Base-by-base conservation (phyloP, 257 asterid genomes). In the Scutellaria baicalensis region DNA sequence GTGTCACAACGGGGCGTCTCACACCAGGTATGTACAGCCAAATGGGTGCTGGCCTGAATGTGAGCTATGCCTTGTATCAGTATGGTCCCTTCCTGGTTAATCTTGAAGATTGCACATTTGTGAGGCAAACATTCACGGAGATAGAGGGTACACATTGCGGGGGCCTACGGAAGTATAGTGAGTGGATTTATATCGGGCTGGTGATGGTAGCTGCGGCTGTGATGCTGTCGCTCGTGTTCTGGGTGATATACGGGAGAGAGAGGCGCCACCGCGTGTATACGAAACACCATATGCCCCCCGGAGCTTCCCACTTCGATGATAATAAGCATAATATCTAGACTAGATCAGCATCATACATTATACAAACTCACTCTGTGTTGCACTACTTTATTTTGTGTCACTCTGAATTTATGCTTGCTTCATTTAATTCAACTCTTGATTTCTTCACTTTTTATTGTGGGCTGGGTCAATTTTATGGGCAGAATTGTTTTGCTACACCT, bases 221-320 rank as follows among this genome's bases (percentile, higher is more conserved):
- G 4, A 69, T 90, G 95, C 43, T 70, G 43, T 79, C 83, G 7
- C 66, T 75, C 2, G 69, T 86, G 38, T 90, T 93, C 66, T 93
- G 98, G 98, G 96, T 90, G n/a, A 76, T 93, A 36, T 93, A 88
- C 16, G 97, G 96, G 11, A 79, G 97, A 71, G 98, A 93, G 84
- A 89, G 84, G 60, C 75, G 73, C 11, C 97, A 91, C 81, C 90
- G 97, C 0, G 92, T 86, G 35, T 90, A 88, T 39, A 88, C 94
- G 0, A 90, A 90, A 73, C 78, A 61, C 42, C 94, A 82, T 64
- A 56, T 31, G 23, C 84, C 85, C 2, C 84, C 85, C 2, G 14
- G 65, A 42, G 78, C 76, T 0, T 40, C 16, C 1, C 72, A 58
- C 16, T 80, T 31, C 16, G 78, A 69, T 36, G 86, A 77, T 45